Conservation (phyloP, 2,329 filamentous ascomycete species). For the Coniochaeta pulveracea region DNA sequence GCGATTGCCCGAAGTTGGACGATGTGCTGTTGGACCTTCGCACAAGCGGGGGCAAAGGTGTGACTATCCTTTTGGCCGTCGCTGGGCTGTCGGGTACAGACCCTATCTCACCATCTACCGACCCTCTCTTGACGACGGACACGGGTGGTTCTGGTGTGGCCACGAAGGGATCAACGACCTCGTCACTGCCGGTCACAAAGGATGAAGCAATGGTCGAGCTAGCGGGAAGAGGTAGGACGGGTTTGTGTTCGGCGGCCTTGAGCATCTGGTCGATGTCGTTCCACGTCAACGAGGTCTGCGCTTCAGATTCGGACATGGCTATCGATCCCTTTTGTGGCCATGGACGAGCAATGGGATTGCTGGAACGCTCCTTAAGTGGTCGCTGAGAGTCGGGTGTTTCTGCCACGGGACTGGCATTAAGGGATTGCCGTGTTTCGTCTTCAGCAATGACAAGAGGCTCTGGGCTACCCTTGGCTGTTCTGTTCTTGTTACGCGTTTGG, state of each 20-base stretch:
- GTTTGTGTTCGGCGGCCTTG: too few relatives aligned
- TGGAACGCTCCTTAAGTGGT: conserved; percentile 52
- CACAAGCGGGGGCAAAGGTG: conserved; percentile 10
- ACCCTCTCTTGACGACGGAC: not conserved
- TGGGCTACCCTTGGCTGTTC: conserved; percentile 17
- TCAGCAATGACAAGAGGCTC: conserved; percentile 45
- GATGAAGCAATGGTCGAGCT: conserved; percentile 21
- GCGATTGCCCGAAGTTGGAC: conserved; percentile 16
- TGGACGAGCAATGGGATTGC: conserved; percentile 35
- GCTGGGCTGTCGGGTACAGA: not conserved
- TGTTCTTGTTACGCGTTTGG: conserved; percentile 32
- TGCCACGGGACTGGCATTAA: conserved; percentile 23
- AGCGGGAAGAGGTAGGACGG: not conserved
- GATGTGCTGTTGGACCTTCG: conserved; percentile 60
- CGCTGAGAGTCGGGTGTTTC: conserved; percentile 43
- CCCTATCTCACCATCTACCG: not conserved
- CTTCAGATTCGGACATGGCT: conserved; percentile 55
- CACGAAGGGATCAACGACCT: conserved; percentile 23
- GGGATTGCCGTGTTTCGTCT: conserved; percentile 49
- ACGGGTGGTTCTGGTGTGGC: conserved; percentile 2
- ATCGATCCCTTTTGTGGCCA: conserved; percentile 25
- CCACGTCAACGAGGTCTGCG: conserved; percentile 77
- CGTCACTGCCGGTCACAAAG: conserved; percentile 17
- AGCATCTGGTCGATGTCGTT: conserved; percentile 71
- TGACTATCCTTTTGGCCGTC: conserved; percentile 3